Conservation (phyloP, 208 protist genomes). For the Trypanosoma cruzi region DNA sequence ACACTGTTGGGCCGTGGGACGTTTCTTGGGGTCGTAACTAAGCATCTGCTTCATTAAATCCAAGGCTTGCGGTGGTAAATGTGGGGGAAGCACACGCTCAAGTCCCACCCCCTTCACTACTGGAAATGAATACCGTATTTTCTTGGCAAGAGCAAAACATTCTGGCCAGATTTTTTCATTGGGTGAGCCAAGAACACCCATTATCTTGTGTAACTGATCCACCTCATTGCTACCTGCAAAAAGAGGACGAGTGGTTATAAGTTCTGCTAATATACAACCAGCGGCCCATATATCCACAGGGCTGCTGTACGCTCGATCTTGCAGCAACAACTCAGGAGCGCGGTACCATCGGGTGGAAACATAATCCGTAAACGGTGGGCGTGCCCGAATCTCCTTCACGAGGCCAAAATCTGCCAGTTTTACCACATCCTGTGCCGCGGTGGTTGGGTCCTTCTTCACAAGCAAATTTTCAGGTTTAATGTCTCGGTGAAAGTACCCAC, state of each 20-base stretch:
- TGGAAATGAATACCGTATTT: slow-evolving; percentile 85
- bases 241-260: slow-evolving; percentile 97
- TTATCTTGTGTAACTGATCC: slow-evolving; percentile 85
- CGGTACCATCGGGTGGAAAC: slow-evolving; percentile 99
- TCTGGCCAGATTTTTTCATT: slow-evolving; percentile 75
- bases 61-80: slow-evolving; percentile 88
- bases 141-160: slow-evolving; percentile 69
- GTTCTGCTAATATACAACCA: slow-evolving; percentile 98
- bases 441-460: slow-evolving; percentile 38
- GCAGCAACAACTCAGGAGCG: slow-evolving; percentile 97
- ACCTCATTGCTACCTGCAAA: slow-evolving; percentile 93
- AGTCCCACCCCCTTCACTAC: slow-evolving; percentile 61
- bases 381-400: slow-evolving; percentile 53
- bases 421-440: slow-evolving; percentile 62
- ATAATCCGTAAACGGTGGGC: slow-evolving; percentile 94
- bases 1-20: slow-evolving; percentile 93
- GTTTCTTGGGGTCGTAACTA: slow-evolving; percentile 95
- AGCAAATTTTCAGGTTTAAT: slow-evolving; percentile 99
- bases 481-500: slow-evolving; percentile 97
- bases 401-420: slow-evolving; percentile 97
- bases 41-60: slow-evolving; percentile 95
- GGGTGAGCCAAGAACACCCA: slow-evolving; percentile 79
- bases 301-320: slow-evolving; percentile 93
- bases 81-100: slow-evolving; percentile 56
- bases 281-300: slow-evolving; percentile 96